These are phyloP conservation scores for Eucalyptus tenuipes DNA, from an alignment of 345 rosid species.

Conservation along the genomic window DNA sequence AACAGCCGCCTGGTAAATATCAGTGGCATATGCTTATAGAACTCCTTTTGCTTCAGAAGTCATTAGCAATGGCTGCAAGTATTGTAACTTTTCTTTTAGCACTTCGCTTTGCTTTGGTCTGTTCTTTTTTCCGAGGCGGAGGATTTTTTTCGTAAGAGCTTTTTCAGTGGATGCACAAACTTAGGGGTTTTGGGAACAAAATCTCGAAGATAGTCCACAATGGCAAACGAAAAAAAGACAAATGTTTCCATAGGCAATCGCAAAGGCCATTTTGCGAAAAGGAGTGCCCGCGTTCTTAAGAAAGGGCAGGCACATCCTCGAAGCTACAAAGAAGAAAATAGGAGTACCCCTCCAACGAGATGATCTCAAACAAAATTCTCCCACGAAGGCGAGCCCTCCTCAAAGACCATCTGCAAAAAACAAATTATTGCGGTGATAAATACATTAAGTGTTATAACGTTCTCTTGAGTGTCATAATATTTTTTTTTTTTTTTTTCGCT, in stretches of 20 bases:
- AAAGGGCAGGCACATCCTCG: neutral
- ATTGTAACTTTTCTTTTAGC: neutral
- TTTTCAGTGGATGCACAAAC: neutral
- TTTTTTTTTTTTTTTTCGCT: neutral
- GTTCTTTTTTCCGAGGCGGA: neutral
- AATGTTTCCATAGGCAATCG: neutral
- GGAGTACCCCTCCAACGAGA: neutral
- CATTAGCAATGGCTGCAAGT: too few relatives aligned
- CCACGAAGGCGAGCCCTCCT: neutral
- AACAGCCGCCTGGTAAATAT: too few relatives aligned
- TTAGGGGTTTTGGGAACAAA: neutral
- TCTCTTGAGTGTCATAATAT: too few relatives aligned
- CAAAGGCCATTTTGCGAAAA: neutral
- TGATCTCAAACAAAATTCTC: neutral
- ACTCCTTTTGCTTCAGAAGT: too few relatives aligned
- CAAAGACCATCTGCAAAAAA: neutral
- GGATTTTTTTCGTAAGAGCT: neutral
- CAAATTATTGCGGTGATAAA: neutral
- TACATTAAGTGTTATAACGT: rapidly evolving
- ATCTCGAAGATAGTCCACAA: neutral
- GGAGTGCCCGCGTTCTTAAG: neutral
- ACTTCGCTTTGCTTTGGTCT: neutral
- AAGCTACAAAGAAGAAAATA: neutral
- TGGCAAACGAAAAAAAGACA: neutral
- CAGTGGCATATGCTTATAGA: too few relatives aligned